Conservation (phyloP, 768 basidiomycete genomes). For the Mycena rebaudengoi region DNA sequence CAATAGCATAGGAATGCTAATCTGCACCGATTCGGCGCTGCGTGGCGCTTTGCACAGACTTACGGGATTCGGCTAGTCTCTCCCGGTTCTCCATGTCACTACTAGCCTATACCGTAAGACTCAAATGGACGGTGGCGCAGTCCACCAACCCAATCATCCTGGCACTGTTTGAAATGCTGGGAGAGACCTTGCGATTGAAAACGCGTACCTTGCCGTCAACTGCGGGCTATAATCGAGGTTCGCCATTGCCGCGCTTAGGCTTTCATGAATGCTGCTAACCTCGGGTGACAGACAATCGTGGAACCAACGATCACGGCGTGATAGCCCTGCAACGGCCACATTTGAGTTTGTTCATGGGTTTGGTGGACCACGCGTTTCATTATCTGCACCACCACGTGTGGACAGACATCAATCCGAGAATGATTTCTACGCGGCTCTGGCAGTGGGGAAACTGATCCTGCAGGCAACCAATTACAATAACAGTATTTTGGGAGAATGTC, state of each 20-base stretch:
- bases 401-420: conserved; percentile 56
- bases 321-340: conserved; percentile 40
- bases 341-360: conserved; percentile 42
- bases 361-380: conserved; percentile 60
- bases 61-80: conserved; percentile 46
- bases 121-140: conserved; percentile 32
- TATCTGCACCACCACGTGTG: conserved; percentile 62
- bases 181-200: conserved; percentile 63
- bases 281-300: conserved; percentile 29
- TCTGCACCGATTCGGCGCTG: conserved; percentile 67
- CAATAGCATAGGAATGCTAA: conserved; percentile 57
- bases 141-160: conserved; percentile 44
- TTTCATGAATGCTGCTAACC: background rate
- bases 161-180: conserved; percentile 59
- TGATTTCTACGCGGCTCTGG: conserved; percentile 61
- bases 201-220: conserved; percentile 57
- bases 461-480: conserved; percentile 55
- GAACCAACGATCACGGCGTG: conserved; percentile 18
- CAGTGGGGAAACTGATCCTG: conserved; percentile 62
- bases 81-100: conserved; percentile 59
- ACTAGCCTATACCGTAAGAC: conserved; percentile 51
- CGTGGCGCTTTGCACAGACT: conserved; percentile 62
- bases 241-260: background rate
- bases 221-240: conserved; percentile 66
- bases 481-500: conserved; percentile 45